phyloP scores from a whole-genome alignment of 768 basidiomycete genomes.

The Gelatoporia subvermispora region DNA sequence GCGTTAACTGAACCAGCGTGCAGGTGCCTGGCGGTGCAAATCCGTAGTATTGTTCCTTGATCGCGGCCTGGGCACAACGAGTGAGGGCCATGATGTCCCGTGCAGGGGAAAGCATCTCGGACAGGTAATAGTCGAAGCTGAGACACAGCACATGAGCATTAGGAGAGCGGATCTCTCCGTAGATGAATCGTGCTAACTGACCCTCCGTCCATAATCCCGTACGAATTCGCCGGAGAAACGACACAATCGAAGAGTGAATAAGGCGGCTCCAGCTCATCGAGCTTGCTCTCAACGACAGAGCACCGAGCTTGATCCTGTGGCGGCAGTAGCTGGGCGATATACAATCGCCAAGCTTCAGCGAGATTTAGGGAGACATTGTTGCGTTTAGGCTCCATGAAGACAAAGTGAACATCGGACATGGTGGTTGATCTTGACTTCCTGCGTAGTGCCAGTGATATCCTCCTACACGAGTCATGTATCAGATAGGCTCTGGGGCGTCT shows the following conservation, averaged over 20 bases:
- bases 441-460: no score
- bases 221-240: slow-evolving; percentile 26
- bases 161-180: no score
- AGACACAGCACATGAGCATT: no score
- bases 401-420: slow-evolving; percentile 1
- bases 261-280: slow-evolving; percentile 1
- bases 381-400: slow-evolving; percentile 3
- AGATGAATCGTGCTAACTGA: slow-evolving; percentile 5
- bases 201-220: slow-evolving; percentile 26
- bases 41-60: slow-evolving; percentile 13
- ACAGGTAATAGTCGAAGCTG: slow-evolving; percentile 19
- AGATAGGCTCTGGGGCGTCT: no score
- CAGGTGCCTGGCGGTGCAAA: slow-evolving; percentile 22
- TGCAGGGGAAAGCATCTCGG: slow-evolving; percentile 10
- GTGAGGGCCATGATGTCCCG: slow-evolving; percentile 14
- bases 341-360: neutral
- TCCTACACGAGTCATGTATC: no score
- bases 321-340: neutral
- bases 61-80: slow-evolving; percentile 14
- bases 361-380: neutral
- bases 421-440: neutral
- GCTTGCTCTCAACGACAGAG: slow-evolving; percentile 5
- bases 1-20: slow-evolving; percentile 8
- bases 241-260: slow-evolving; percentile 18
- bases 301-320: neutral